phyloP scores from a whole-genome alignment of 2,329 filamentous ascomycete species.

The Colletotrichum aenigma region DNA sequence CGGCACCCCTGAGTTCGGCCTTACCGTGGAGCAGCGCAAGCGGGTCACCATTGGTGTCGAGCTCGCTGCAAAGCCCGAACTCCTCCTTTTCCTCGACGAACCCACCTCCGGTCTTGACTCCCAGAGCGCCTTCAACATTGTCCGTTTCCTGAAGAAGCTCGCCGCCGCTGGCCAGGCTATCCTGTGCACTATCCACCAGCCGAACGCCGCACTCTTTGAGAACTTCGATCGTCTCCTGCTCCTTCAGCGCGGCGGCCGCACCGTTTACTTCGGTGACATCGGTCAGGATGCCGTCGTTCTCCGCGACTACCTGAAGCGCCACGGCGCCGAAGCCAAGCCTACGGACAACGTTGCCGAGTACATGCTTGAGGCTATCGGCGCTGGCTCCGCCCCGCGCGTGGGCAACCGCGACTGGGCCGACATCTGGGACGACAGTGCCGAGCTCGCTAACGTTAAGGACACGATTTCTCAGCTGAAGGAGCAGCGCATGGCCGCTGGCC shows the following conservation, averaged over 20 bases:
- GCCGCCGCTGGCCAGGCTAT: slow-evolving; percentile 84
- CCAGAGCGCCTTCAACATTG: slow-evolving; percentile 77
- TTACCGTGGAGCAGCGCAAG: slow-evolving; percentile 69
- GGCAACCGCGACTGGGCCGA: slow-evolving; percentile 81
- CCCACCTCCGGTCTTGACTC: slow-evolving; percentile 77
- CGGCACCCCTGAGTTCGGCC: slow-evolving; percentile 68
- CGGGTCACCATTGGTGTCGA: slow-evolving; percentile 93
- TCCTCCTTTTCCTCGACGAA: slow-evolving; percentile 80
- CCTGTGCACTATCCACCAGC: slow-evolving; percentile 90
- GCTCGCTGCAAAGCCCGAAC: slow-evolving; percentile 79
- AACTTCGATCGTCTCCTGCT: slow-evolving; percentile 85
- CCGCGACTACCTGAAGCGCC: slow-evolving; percentile 64
- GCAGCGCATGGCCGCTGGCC: slow-evolving; percentile 49
- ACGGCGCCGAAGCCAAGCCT: slow-evolving; percentile 63
- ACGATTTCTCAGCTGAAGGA: slow-evolving; percentile 71
- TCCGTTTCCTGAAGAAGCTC: slow-evolving; percentile 78
- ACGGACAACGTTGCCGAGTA: slow-evolving; percentile 72
- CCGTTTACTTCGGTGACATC: slow-evolving; percentile 87
- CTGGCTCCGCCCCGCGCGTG: slow-evolving; percentile 73
- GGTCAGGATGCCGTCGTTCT: slow-evolving; percentile 75
- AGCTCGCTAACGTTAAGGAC: slow-evolving; percentile 69
- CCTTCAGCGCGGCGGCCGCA: slow-evolving; percentile 77
- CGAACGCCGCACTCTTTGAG: slow-evolving; percentile 84
- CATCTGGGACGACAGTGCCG: slow-evolving; percentile 76
- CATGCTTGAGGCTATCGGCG: slow-evolving; percentile 86